Conservation (phyloP, 208 protist genomes). For the Leishmania martiniquensis region DNA sequence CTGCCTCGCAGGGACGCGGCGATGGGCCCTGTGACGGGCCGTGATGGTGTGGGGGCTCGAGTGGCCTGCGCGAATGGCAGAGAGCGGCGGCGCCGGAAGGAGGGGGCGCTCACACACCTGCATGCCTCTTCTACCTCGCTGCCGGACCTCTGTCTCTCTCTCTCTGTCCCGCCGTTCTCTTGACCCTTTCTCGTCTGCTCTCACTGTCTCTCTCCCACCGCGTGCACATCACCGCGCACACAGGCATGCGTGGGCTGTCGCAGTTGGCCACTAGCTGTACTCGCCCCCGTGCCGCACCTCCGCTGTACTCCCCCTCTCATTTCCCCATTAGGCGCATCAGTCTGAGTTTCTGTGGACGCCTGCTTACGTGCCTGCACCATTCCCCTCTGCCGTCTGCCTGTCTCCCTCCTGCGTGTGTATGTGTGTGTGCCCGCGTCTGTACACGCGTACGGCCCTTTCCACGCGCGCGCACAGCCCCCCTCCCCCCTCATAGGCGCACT, state of each 20-base stretch:
- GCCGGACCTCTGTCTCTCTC: too few relatives aligned
- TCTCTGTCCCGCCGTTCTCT: background rate
- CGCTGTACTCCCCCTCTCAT: background rate
- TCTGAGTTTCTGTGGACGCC: background rate
- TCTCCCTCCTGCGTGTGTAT: background rate
- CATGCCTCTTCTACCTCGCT: background rate
- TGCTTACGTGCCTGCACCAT: background rate
- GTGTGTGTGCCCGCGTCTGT: background rate
- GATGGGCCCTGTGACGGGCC: background rate
- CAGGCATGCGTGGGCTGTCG: background rate
- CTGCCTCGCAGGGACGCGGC: background rate
- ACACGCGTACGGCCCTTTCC: background rate
- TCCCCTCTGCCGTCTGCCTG: background rate
- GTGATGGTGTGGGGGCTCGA: background rate
- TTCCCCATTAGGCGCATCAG: background rate
- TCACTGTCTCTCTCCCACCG: background rate
- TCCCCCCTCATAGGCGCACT: background rate
- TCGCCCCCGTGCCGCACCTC: background rate
- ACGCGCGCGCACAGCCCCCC: too few relatives aligned
- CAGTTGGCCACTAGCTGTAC: background rate
- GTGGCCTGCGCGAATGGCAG: background rate
- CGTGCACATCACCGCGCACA: slow-evolving; percentile 2
- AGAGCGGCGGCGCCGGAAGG: background rate
- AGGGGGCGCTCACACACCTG: background rate
- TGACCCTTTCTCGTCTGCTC: background rate